Conservation (phyloP, 1,284 basidiomycete genomes). For the Microbotryomycetes sp. region DNA sequence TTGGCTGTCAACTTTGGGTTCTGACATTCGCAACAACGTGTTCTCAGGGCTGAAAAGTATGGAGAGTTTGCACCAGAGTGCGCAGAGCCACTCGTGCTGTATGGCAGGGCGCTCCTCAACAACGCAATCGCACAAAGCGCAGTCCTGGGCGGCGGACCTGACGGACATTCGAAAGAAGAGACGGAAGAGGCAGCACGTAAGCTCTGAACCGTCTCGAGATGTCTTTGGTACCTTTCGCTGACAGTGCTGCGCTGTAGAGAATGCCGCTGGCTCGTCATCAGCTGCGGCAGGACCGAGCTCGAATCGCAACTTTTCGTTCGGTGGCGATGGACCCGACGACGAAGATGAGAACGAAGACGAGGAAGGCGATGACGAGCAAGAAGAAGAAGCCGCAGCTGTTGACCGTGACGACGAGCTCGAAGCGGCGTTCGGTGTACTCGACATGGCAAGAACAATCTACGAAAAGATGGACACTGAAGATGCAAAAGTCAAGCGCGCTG, state of each 20-base stretch:
- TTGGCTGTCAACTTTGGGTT: no score
- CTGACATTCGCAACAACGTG: background rate
- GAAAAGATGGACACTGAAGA: constrained; percentile 1
- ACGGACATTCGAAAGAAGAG: constrained; percentile 1
- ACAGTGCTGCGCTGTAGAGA: constrained; percentile 16
- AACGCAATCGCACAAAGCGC: constrained; percentile 34
- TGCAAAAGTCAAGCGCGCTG: constrained; percentile 25
- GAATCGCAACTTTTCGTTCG: constrained; percentile 28
- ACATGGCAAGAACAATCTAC: constrained; percentile 29
- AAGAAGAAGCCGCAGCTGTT: constrained; percentile 15
- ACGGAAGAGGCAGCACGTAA: background rate
- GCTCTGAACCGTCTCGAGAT: background rate
- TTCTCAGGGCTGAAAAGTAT: constrained; percentile 26
- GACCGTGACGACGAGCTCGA: constrained; percentile 34
- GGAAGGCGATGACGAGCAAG: constrained; percentile 18
- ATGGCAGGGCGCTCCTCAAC: constrained; percentile 36
- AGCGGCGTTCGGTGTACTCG: constrained; percentile 31
- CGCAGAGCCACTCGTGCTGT: constrained; percentile 34
- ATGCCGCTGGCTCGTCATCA: constrained; percentile 10
- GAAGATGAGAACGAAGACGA: constrained; percentile 14
- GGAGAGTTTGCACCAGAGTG: constrained; percentile 32
- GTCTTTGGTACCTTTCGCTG: background rate
- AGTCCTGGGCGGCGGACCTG: constrained; percentile 26
- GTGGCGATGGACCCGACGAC: constrained; percentile 29
- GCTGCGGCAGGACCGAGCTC: constrained; percentile 3